These are phyloP conservation scores for Tilletia caries DNA, from an alignment of 1,284 basidiomycete species.

Conservation along the genomic window DNA sequence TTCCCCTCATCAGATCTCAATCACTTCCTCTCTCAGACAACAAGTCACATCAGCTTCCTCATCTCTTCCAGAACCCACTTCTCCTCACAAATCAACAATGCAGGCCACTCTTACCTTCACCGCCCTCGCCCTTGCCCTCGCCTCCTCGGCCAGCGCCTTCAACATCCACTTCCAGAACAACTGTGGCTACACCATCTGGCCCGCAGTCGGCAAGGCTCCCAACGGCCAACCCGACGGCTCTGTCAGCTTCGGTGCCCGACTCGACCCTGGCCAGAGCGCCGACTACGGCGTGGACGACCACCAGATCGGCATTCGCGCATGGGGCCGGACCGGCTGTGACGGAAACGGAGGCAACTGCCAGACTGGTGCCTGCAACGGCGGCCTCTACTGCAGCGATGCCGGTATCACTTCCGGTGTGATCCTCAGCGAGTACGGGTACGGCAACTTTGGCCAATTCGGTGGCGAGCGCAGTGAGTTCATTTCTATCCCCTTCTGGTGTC, in stretches of 20 bases:
- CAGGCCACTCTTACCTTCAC: background rate
- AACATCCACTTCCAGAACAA: conserved; percentile 28
- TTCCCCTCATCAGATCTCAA: too few relatives aligned
- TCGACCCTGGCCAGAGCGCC: conserved; percentile 16
- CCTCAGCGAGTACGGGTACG: conserved; percentile 20
- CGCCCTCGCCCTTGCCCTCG: conserved; percentile 13
- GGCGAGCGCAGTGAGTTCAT: conserved; percentile 2
- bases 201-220: conserved; percentile 29
- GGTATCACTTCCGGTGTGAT: conserved; percentile 27
- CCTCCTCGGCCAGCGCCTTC: conserved; percentile 17
- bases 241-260: conserved; percentile 19
- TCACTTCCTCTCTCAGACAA: too few relatives aligned
- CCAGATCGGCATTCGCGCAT: conserved; percentile 26
- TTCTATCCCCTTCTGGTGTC: background rate
- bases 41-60: background rate
- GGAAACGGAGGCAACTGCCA: conserved; percentile 26
- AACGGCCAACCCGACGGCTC: conserved; percentile 27
- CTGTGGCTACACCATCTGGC: conserved; percentile 24
- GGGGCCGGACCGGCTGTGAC: conserved; percentile 34
- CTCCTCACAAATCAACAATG: background rate
- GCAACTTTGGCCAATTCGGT: conserved; percentile 6
- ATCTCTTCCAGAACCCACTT: background rate
- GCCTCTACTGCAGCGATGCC: conserved; percentile 23
- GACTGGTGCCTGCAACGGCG: conserved; percentile 28
- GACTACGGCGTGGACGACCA: conserved; percentile 21